Conservation (phyloP, 768 basidiomycete genomes). For the Pleurotus platypus region DNA sequence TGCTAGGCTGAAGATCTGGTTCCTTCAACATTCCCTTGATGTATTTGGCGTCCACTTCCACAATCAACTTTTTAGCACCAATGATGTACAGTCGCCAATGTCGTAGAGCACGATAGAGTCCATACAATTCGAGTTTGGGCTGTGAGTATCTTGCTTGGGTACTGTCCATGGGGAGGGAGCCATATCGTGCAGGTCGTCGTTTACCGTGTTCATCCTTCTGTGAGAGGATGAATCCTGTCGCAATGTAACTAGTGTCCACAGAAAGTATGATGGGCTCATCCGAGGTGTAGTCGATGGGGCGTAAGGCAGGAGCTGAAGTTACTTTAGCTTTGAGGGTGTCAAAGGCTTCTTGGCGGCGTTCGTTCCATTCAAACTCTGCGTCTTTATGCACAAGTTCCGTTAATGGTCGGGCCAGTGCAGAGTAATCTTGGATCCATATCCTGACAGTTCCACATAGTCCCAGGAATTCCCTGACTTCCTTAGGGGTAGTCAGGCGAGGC, state of each 20-base stretch:
- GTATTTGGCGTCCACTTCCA: constrained; percentile 36
- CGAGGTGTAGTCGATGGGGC: constrained; percentile 26
- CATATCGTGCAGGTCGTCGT: constrained; percentile 20
- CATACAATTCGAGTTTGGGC: constrained; percentile 27
- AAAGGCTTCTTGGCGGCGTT: constrained; percentile 19
- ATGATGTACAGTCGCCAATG: constrained; percentile 22
- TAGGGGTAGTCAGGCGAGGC: constrained; percentile 11
- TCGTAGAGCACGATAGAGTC: constrained; percentile 21
- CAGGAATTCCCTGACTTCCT: constrained; percentile 20
- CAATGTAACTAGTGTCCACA: constrained; percentile 25
- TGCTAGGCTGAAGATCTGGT: constrained; percentile 32
- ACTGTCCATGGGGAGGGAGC: constrained; percentile 25
- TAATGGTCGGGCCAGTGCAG: constrained; percentile 12
- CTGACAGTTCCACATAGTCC: constrained; percentile 20
- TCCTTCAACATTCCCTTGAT: constrained; percentile 40
- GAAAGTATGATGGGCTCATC: constrained; percentile 20
- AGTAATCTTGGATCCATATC: constrained; percentile 19
- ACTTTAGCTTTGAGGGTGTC: constrained; percentile 11
- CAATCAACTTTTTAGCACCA: constrained; percentile 22
- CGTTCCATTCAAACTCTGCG: constrained; percentile 20
- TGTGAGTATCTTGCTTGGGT: constrained; percentile 24
- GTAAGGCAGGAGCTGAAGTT: constrained; percentile 15
- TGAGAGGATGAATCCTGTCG: constrained; percentile 24
- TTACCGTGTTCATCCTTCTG: constrained; percentile 22
- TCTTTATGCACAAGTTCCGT: constrained; percentile 13